These are phyloP conservation scores for Yarrowia bubula DNA, from an alignment of 805 yeast species.

Conservation along the genomic window DNA sequence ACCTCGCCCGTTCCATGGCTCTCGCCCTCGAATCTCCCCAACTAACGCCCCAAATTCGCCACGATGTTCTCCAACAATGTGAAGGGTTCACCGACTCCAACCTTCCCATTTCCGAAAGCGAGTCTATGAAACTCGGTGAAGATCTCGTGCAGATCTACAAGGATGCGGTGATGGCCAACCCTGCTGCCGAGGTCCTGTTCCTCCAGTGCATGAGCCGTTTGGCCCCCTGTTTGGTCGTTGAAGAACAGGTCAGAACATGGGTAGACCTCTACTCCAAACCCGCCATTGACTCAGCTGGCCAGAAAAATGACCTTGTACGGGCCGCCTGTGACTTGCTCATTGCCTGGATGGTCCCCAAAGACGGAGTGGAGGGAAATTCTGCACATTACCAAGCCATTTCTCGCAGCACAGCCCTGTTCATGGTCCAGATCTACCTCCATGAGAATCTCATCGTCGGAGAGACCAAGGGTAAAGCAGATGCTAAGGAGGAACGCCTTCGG, in stretches of 20 bases:
- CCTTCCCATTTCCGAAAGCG: constrained; percentile 24
- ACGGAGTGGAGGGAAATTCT: constrained; percentile 28
- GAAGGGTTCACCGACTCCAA: constrained; percentile 4
- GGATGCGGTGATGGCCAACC: constrained; percentile 28
- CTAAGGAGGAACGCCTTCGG: constrained; percentile 48
- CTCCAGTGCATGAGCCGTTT: constrained; percentile 37
- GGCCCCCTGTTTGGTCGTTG: constrained; percentile 36
- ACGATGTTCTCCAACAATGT: constrained; percentile 14
- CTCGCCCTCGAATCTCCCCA: constrained; percentile 25
- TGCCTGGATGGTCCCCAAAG: constrained; percentile 35
- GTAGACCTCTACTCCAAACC: constrained; percentile 48
- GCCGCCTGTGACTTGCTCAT: constrained; percentile 38
- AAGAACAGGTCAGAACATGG: constrained; percentile 47
- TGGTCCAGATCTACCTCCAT: constrained; percentile 35
- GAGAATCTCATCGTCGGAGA: constrained; percentile 24
- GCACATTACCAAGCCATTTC: constrained; percentile 32
- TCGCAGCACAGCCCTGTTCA: constrained; percentile 31
- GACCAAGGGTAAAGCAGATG: constrained; percentile 37
- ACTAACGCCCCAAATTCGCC: not conserved
- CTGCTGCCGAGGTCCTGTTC: constrained; percentile 35
- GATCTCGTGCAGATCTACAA: constrained; percentile 36
- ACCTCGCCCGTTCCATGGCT: constrained; percentile 18
- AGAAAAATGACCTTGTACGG: constrained; percentile 42
- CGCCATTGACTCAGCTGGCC: constrained; percentile 61
- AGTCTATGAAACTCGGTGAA: constrained; percentile 40